A percentile compares a stretch with the other conserved stretches of the same genome.
Conservation (phyloP, 2,329 filamentous ascomycete species). For the Hysterium pulicare region DNA sequence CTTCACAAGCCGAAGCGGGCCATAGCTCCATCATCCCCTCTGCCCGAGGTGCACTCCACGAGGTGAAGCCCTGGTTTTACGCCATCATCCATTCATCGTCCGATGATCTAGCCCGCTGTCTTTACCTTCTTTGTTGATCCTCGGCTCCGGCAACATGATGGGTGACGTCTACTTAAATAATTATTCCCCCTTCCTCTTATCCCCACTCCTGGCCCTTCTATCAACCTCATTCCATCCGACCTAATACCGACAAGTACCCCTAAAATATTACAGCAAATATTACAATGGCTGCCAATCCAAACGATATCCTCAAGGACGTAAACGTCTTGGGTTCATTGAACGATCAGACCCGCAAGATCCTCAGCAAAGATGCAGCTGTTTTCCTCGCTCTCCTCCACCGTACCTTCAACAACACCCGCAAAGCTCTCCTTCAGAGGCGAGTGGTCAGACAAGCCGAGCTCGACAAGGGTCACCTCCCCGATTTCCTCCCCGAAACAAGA, state of each 20-base stretch:
- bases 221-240: background rate
- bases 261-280: background rate
- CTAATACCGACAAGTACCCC: background rate
- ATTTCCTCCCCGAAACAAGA: slow-evolving; percentile 94
- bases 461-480: slow-evolving; percentile 81
- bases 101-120: background rate
- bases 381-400: slow-evolving; percentile 94
- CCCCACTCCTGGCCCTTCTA: background rate
- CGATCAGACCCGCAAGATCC: slow-evolving; percentile 80
- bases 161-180: background rate
- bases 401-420: slow-evolving; percentile 87
- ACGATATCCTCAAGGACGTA: slow-evolving; percentile 82
- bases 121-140: slow-evolving; percentile 4
- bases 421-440: slow-evolving; percentile 82
- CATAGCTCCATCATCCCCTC: slow-evolving; percentile 1
- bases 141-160: slow-evolving; percentile 1
- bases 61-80: background rate
- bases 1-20: slow-evolving; percentile 3
- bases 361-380: slow-evolving; percentile 82
- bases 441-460: slow-evolving; percentile 86
- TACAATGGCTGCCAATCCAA: slow-evolving; percentile 49
- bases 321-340: slow-evolving; percentile 76
- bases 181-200: background rate
- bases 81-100: background rate
- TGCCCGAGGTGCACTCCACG: slow-evolving; percentile 2